phyloP scores from a whole-genome alignment of 768 basidiomycete genomes.

The Collybia sordida region DNA sequence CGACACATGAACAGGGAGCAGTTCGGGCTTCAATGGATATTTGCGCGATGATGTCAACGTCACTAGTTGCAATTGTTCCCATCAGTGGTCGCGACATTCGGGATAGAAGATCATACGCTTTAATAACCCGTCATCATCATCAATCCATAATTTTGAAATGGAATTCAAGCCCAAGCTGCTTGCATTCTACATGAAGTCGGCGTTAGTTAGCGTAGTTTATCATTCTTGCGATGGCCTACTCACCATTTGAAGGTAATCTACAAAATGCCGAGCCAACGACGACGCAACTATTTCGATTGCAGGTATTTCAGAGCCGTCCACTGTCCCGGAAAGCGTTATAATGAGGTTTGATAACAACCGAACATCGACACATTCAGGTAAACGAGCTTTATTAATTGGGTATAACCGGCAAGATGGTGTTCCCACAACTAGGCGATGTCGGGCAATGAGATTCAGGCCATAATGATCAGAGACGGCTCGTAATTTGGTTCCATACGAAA shows the following conservation, averaged over 20 bases:
- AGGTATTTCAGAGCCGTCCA: slow-evolving; percentile 43
- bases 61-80: slow-evolving; percentile 7
- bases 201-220: not conserved
- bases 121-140: slow-evolving; percentile 38
- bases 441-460: slow-evolving; percentile 43
- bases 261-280: slow-evolving; percentile 47
- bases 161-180: slow-evolving; percentile 53
- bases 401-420: slow-evolving; percentile 24
- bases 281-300: slow-evolving; percentile 45
- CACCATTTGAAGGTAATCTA: slow-evolving; percentile 51
- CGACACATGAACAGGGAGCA: slow-evolving; percentile 34
- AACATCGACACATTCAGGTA: slow-evolving; percentile 46
- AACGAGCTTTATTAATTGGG: slow-evolving; percentile 33
- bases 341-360: slow-evolving; percentile 47
- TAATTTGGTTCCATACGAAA: slow-evolving; percentile 33
- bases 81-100: slow-evolving; percentile 2
- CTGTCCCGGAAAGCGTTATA: slow-evolving; percentile 52
- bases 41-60: slow-evolving; percentile 17
- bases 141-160: slow-evolving; percentile 53
- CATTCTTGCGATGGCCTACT: not conserved
- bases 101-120: slow-evolving; percentile 35
- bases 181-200: slow-evolving; percentile 48
- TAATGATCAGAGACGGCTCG: slow-evolving; percentile 44
- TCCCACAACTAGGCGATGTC: slow-evolving; percentile 39
- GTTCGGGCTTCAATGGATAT: slow-evolving; percentile 10